These are phyloP conservation scores for Cymbopogon citratus DNA, from an alignment of 176 grass and related monocot genomes.

Conservation along the genomic window DNA sequence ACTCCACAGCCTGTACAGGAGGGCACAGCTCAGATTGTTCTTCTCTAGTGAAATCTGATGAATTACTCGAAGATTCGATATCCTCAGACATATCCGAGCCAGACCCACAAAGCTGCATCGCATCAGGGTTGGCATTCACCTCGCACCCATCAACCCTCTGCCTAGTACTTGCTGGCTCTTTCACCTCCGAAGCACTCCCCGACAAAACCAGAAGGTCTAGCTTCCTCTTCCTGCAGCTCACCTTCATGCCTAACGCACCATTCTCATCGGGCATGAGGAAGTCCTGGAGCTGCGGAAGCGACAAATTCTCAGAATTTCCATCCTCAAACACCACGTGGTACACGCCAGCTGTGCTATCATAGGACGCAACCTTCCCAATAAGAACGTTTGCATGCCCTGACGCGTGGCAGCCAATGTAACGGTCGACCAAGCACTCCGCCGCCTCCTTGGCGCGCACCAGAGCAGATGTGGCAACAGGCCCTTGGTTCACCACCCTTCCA, in stretches of 20 bases:
- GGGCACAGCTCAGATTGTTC: slow-evolving; percentile 14
- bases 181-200: slow-evolving; percentile 9
- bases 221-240: slow-evolving; percentile 84
- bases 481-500: too few species aligned
- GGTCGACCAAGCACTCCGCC: slow-evolving; percentile 40
- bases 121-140: slow-evolving; percentile 19
- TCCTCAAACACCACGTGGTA: slow-evolving; percentile 57
- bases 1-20: slow-evolving; percentile 35
- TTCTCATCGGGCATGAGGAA: slow-evolving; percentile 28
- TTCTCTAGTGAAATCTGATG: slow-evolving; percentile 49
- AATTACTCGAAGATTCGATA: slow-evolving; percentile 67
- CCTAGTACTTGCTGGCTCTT: slow-evolving; percentile 20
- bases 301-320: slow-evolving; percentile 37
- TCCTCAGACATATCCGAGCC: slow-evolving; percentile 62
- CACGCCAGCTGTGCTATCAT: neutral
- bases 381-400: slow-evolving; percentile 11
- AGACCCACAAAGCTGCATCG: slow-evolving; percentile 19
- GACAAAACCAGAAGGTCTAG: slow-evolving; percentile 64
- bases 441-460: slow-evolving; percentile 5
- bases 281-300: slow-evolving; percentile 28
- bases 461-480: too few species aligned
- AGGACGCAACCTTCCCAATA: slow-evolving; percentile 57
- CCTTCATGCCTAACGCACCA: slow-evolving; percentile 54
- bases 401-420: slow-evolving; percentile 48
- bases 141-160: slow-evolving; percentile 41